Evolutionary conservation across 2,329 filamentous ascomycete genomes (phyloP), one percentile per base, ranked within the genome.

Genomic region (Colletotrichum echinochloae): DNA sequence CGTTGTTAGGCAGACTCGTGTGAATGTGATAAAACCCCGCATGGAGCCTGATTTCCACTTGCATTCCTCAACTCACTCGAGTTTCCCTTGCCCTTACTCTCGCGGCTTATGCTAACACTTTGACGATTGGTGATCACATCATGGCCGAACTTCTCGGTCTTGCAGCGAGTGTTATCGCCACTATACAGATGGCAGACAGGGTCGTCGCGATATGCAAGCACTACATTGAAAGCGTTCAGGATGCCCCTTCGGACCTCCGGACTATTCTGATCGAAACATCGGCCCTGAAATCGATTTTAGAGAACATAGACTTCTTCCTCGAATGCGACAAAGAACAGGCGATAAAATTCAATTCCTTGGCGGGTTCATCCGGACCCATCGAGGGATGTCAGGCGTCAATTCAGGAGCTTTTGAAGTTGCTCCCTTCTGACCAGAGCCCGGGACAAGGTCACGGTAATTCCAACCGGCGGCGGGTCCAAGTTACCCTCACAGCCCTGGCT

Each of bases 221-320:
- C 28, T 66, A 61, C 23, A 61, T 66, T 2, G 39, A 61, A 26
- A 8, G 20, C 18, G 18, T 66, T 0, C 9, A 1, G 0, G 62
- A 61, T 1, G 39, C 48, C 2, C 66, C 55, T 0, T 33, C 39
- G 1, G 56, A 61, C 9, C 48, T 70, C 0, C 37, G 49, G 2
- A 7, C 12, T 0, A 51, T 56, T 1, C 2, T 66, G 0, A 0
- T 66, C 2, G 66, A 66, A 6, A 35, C 11, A 0, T 60, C 33
- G 0, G 0, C 49, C 0, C 0, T 66, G 0, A 61, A 49, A 0
- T 1, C 35, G 0, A 16, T 51, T 0, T 1, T 66, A 1, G 28
- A 69, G 0, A 60, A 8, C 1, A 5, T 69, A 0, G 2, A 60
- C 0, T 66, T 60, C 0, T 2, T 69, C 0, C 8, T 65, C 12